Evolutionary conservation across 2,329 filamentous ascomycete genomes (phyloP), one percentile per base, ranked within the genome.

Genomic region (Fusarium chuoi): DNA sequence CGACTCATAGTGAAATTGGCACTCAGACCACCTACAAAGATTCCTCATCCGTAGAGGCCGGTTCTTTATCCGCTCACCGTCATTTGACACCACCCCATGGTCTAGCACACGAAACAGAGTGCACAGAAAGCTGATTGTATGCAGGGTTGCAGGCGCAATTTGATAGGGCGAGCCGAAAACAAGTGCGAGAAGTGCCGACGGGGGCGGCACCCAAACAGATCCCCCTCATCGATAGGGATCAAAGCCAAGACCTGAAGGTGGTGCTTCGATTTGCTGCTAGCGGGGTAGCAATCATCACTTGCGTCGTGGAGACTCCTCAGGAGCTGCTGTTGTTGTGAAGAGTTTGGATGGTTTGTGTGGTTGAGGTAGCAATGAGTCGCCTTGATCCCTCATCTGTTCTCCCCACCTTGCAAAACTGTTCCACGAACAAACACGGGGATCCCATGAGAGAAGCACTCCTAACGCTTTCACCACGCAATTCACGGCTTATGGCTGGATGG

Each of bases 101-200:
- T 58, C 45, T 56, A 33, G 45, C 71, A 52, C 64, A 73, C 57
- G 69, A 68, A 72, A 71, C 63, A 49, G 39, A 48, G 24, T 64
- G 38, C 42, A 67, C 56, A 49, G 28, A 57, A 61, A 63, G 55
- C 71, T 77, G 65, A 68, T n/a, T n/a, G n/a, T 77, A 68, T 73
- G 72, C 72, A 77, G 74, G 73, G 67, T 59, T 70, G 41, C 17
- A 35, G 49, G 41, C 61, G 41, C 57, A 66, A 48, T 56, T 65
- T 74, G 58, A 70, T 65, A 73, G 65, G 70, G 49, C 69, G 55
- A 62, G 60, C 66, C 71, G 64, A 71, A 55, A 46, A 69, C 24
- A 62, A 70, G 59, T 49, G 48, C 58, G 52, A 73, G 45, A 77
- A 77, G 70, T 78, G 76, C 76, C 76, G 76, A 70, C 62, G 70